These are phyloP conservation scores for Penicillium silybi DNA, from an alignment of 495 filamentous ascomycete species.

Conservation along the genomic window DNA sequence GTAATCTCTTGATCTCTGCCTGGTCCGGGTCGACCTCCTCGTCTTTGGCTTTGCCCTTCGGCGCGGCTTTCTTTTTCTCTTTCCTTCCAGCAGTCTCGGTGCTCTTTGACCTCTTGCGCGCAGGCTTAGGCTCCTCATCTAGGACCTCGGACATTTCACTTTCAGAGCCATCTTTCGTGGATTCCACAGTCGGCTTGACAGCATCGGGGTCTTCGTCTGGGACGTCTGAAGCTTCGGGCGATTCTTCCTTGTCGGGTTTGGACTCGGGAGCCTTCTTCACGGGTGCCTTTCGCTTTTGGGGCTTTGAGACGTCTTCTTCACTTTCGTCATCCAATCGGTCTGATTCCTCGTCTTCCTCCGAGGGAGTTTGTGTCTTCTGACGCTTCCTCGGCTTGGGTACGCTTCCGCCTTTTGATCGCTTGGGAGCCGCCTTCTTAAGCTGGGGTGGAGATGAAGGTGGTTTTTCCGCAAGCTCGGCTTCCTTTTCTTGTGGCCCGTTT, in stretches of 20 bases:
- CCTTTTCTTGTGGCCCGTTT: constrained; percentile 11
- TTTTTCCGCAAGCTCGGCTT: constrained; percentile 6
- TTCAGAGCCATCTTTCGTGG: constrained; percentile 54
- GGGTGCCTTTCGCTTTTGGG: constrained; percentile 18
- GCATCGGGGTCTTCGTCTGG: constrained; percentile 21
- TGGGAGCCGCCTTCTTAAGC: constrained; percentile 20
- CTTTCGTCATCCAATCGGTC: constrained; percentile 12
- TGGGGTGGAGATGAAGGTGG: constrained; percentile 17
- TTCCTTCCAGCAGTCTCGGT: constrained; percentile 29
- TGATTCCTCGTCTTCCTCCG: constrained; percentile 24
- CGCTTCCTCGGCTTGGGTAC: constrained; percentile 31
- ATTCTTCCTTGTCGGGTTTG: constrained; percentile 24
- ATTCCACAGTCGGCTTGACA: constrained; percentile 23
- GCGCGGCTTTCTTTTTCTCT: constrained; percentile 23
- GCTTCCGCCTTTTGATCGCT: constrained; percentile 23
- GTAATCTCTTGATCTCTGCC: constrained; percentile 83
- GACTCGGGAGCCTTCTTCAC: constrained; percentile 23
- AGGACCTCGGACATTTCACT: constrained; percentile 78
- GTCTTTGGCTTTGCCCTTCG: constrained; percentile 29
- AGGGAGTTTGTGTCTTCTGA: constrained; percentile 32
- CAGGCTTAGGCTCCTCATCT: constrained; percentile 61
- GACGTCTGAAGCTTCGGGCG: constrained; percentile 18
- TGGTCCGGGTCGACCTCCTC: constrained; percentile 62
- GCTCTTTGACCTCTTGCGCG: constrained; percentile 43
- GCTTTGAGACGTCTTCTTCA: constrained; percentile 26